phyloP scores from a whole-genome alignment of 2,329 filamentous ascomycete species.

The Clonostachys solani region DNA sequence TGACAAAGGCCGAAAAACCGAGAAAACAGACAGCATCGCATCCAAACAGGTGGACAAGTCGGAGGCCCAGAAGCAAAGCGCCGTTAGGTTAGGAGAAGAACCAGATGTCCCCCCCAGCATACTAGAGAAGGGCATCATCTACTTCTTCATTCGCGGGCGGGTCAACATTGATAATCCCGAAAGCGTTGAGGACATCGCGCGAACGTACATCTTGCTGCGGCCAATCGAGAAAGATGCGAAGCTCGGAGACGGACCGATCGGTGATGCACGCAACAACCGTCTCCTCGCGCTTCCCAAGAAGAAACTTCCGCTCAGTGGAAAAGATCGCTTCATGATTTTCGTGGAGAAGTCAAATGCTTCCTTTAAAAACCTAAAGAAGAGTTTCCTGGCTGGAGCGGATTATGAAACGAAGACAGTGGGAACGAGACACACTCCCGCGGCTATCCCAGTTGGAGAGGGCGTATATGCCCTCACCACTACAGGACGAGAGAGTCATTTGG shows the following conservation, averaged over 20 bases:
- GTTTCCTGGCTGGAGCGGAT: conserved; percentile 61
- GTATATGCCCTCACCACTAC: conserved; percentile 78
- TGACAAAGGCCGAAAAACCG: not conserved
- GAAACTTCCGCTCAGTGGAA: conserved; percentile 63
- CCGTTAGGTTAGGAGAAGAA: conserved; percentile 13
- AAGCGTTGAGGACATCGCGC: conserved; percentile 66
- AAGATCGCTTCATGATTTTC: conserved; percentile 75
- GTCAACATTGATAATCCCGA: conserved; percentile 70
- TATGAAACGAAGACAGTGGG: conserved; percentile 77
- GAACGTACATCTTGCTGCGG: conserved; percentile 75
- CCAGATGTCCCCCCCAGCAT: conserved; percentile 44
- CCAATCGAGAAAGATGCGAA: conserved; percentile 64
- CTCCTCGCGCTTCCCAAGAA: conserved; percentile 83
- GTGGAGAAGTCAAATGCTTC: conserved; percentile 69
- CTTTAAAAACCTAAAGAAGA: conserved; percentile 66
- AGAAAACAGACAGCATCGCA: not conserved
- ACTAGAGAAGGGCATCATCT: conserved; percentile 83
- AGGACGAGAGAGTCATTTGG: conserved; percentile 64
- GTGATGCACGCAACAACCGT: conserved; percentile 57
- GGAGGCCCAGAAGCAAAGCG: conserved; percentile 4
- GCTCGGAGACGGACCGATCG: conserved; percentile 46
- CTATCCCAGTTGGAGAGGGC: conserved; percentile 76
- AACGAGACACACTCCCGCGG: conserved; percentile 62
- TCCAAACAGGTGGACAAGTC: not conserved
- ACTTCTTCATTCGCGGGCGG: conserved; percentile 82